A percentile compares a stretch with the other conserved stretches of the same genome.
phyloP scores from a whole-genome alignment of 331 rosid genomes.

The Quercus lobata region DNA sequence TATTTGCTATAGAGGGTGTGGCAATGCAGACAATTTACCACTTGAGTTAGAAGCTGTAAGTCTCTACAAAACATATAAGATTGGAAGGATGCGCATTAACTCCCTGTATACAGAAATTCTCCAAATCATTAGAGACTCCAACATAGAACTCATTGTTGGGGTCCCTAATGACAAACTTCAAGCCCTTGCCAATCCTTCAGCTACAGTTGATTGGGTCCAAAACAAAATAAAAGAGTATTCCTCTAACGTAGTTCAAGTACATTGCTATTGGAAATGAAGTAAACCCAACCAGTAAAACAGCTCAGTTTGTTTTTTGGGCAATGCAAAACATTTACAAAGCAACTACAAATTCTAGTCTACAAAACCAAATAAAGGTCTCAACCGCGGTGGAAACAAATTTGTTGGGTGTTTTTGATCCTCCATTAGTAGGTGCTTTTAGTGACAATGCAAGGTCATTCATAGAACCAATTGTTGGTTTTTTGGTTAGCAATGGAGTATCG shows the following conservation, averaged over 20 bases:
- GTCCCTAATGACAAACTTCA: conserved; percentile 34
- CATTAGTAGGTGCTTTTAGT: neutral
- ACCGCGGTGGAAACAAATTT: conserved; percentile 14
- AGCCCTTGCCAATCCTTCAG: conserved; percentile 12
- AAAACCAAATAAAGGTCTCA: conserved; percentile 28
- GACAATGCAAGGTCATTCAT: neutral
- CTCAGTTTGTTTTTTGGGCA: conserved; percentile 20
- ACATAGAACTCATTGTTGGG: conserved; percentile 49
- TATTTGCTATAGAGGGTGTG: conserved; percentile 22
- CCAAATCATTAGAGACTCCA: conserved; percentile 47
- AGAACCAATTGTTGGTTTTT: neutral
- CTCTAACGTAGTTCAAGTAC: conserved; percentile 22
- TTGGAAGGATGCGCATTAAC: conserved; percentile 38
- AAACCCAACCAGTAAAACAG: neutral
- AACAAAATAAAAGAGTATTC: conserved; percentile 18
- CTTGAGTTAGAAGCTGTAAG: conserved; percentile 8
- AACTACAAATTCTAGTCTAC: neutral
- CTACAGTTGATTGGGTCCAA: conserved; percentile 44
- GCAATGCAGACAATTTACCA: conserved; percentile 19
- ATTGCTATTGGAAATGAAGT: conserved; percentile 29
- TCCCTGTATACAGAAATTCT: conserved; percentile 30
- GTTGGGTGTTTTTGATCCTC: neutral
- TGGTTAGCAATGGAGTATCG: neutral
- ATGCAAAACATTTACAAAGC: conserved; percentile 19
- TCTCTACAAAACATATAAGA: conserved; percentile 29